Evolutionary conservation across 768 basidiomycete genomes (phyloP).

Genomic region (Sporobolomyces roseus): DNA sequence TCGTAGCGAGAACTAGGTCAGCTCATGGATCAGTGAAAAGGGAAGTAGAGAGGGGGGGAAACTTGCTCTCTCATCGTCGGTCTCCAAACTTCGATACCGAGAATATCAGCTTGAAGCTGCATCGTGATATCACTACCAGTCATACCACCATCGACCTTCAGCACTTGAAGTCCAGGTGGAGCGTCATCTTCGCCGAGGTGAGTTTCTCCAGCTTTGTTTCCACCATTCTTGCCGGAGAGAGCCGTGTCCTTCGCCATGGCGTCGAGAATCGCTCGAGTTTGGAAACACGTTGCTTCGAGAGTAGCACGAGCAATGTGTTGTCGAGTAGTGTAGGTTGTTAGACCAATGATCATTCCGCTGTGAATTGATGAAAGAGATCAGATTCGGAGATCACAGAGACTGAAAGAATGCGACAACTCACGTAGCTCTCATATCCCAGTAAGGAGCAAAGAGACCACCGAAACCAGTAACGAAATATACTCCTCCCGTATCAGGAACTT

Average conservation of each 20-base stretch:
- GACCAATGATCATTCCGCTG: conserved; percentile 70
- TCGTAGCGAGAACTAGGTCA: not conserved
- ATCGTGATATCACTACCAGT: conserved; percentile 88
- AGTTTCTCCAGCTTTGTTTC: conserved; percentile 50
- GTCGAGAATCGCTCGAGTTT: conserved; percentile 90
- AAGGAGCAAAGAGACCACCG: conserved; percentile 90
- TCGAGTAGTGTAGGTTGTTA: conserved; percentile 75
- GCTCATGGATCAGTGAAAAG: not conserved
- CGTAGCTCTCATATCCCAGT: conserved; percentile 91
- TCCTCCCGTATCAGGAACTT: conserved; percentile 74
- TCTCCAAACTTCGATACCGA: conserved; percentile 84
- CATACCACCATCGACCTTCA: conserved; percentile 98
- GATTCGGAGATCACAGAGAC: not conserved
- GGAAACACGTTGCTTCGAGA: conserved; percentile 92
- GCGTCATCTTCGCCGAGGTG: conserved; percentile 85
- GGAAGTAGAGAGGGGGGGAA: not conserved
- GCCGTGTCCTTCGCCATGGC: conserved; percentile 90
- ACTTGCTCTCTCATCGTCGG: conserved; percentile 95
- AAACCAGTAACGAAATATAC: conserved; percentile 94
- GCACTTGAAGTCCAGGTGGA: conserved; percentile 58
- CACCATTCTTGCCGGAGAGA: not conserved
- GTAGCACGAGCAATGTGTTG: conserved; percentile 90
- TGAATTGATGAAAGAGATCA: not conserved
- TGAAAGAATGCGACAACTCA: not conserved
- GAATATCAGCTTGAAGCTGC: conserved; percentile 79